phyloP scores from a whole-genome alignment of 2,329 filamentous ascomycete species.

The Pyricularia grisea region DNA sequence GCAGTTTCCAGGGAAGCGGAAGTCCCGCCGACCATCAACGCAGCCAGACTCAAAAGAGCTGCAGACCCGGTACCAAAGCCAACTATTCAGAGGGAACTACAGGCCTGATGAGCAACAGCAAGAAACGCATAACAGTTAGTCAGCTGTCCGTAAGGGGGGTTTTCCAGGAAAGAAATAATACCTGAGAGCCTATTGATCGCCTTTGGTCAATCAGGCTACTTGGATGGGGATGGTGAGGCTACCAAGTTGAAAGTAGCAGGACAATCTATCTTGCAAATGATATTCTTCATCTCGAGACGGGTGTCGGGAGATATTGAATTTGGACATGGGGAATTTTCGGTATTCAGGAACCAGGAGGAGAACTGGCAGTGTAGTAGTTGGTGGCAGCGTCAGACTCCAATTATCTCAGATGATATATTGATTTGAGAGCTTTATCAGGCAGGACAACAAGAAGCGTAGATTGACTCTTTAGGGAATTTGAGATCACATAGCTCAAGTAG shows the following conservation, averaged over 20 bases:
- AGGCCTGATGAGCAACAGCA: not conserved
- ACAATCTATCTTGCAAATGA: not conserved
- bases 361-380: not conserved
- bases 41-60: not conserved
- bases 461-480: not conserved
- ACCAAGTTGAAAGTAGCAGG: not conserved
- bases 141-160: no score
- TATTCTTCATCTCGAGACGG: not conserved
- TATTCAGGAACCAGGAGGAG: not conserved
- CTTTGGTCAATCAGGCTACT: not conserved
- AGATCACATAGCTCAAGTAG: not conserved
- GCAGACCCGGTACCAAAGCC: not conserved
- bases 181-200: not conserved
- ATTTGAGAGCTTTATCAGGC: not conserved
- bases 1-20: not conserved
- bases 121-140: not conserved
- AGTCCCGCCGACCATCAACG: no score
- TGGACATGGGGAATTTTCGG: not conserved
- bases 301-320: not conserved
- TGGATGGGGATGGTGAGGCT: not conserved
- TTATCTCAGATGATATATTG: not conserved
- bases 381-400: not conserved
- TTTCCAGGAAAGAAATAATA: no score
- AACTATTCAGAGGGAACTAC: not conserved
- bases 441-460: not conserved